Percentiles rank a stretch among this genome's conserved stretches.
phyloP scores from a whole-genome alignment of 768 basidiomycete species.

The Mycena galericulata region DNA sequence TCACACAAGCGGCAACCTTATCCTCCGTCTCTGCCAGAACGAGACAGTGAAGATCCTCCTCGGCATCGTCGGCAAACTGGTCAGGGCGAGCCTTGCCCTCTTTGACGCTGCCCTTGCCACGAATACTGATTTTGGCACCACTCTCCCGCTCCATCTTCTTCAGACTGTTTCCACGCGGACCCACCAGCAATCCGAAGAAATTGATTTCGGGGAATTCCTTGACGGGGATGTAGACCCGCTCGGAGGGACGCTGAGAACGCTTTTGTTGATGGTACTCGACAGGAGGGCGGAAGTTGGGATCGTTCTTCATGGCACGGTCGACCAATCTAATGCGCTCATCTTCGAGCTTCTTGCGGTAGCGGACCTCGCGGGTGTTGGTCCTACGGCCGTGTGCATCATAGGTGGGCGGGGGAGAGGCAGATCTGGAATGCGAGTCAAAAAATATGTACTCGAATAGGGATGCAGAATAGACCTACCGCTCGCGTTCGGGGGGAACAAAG shows the following conservation, averaged over 20 bases:
- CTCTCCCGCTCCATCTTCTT: slow-evolving; percentile 99
- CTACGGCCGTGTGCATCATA: slow-evolving; percentile 98
- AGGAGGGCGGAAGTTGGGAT: slow-evolving; percentile 97
- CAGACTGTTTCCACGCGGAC: slow-evolving; percentile 97
- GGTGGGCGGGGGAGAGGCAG: slow-evolving; percentile 95
- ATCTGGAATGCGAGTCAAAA: slow-evolving; percentile 59
- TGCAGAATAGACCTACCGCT: slow-evolving; percentile 76
- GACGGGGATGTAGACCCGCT: slow-evolving; percentile 99
- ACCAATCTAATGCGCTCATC: slow-evolving; percentile 94
- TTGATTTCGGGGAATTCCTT: slow-evolving; percentile 99
- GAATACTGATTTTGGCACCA: slow-evolving; percentile 98
- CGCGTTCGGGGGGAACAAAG: slow-evolving; percentile 94
- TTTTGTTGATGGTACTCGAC: slow-evolving; percentile 97
- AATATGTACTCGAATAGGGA: slow-evolving; percentile 37
- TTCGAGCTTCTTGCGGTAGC: slow-evolving; percentile 95
- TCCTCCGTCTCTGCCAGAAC: slow-evolving; percentile 93
- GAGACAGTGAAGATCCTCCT: slow-evolving; percentile 98
- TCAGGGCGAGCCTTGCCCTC: slow-evolving; percentile 98
- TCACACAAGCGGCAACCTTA: slow-evolving; percentile 92
- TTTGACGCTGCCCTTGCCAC: slow-evolving; percentile 98
- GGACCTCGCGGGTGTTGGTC: slow-evolving; percentile 98
- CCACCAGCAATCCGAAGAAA: slow-evolving; percentile 98
- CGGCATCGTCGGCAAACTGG: slow-evolving; percentile 95
- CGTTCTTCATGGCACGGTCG: slow-evolving; percentile 96
- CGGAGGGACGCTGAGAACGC: slow-evolving; percentile 91